These are phyloP conservation scores for Candida parachauliodes DNA, from an alignment of 805 yeast species.

Conservation along the genomic window DNA sequence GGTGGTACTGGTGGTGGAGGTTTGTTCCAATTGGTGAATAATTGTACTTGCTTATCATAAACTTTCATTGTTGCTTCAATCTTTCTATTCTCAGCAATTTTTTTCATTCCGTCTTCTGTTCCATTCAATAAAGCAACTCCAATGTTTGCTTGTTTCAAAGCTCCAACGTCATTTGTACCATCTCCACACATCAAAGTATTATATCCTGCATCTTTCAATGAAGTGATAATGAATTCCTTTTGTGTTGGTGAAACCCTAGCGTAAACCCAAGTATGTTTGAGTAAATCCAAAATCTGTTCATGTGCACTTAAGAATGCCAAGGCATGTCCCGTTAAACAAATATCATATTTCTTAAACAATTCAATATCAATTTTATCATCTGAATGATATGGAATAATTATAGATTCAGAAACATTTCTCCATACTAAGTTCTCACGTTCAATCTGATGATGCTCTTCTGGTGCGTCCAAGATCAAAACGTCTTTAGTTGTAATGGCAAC, in stretches of 20 bases:
- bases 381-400: slow-evolving; percentile 63
- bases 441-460: slow-evolving; percentile 57
- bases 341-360: slow-evolving; percentile 66
- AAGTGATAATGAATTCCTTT: slow-evolving; percentile 83
- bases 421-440: slow-evolving; percentile 62
- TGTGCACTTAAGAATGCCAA: slow-evolving; percentile 63
- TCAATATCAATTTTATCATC: slow-evolving; percentile 50
- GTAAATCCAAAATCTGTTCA: slow-evolving; percentile 63
- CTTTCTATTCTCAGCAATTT: slow-evolving; percentile 76
- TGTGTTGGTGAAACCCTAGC: slow-evolving; percentile 97
- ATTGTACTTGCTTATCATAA: slow-evolving; percentile 78
- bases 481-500: slow-evolving; percentile 84
- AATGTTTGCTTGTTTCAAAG: slow-evolving; percentile 95
- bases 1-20: slow-evolving; percentile 82
- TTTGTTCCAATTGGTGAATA: slow-evolving; percentile 78
- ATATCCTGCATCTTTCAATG: slow-evolving; percentile 84
- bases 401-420: slow-evolving; percentile 80
- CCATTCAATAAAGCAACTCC: slow-evolving; percentile 98
- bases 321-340: slow-evolving; percentile 94
- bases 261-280: slow-evolving; percentile 92
- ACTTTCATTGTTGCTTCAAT: slow-evolving; percentile 60
- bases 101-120: slow-evolving; percentile 89
- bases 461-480: slow-evolving; percentile 80
- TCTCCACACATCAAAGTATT: slow-evolving; percentile 98
- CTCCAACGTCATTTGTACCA: slow-evolving; percentile 99